Base-by-base conservation (phyloP, 2,329 filamentous ascomycete species). In the Microdochium trichocladiopsis region DNA sequence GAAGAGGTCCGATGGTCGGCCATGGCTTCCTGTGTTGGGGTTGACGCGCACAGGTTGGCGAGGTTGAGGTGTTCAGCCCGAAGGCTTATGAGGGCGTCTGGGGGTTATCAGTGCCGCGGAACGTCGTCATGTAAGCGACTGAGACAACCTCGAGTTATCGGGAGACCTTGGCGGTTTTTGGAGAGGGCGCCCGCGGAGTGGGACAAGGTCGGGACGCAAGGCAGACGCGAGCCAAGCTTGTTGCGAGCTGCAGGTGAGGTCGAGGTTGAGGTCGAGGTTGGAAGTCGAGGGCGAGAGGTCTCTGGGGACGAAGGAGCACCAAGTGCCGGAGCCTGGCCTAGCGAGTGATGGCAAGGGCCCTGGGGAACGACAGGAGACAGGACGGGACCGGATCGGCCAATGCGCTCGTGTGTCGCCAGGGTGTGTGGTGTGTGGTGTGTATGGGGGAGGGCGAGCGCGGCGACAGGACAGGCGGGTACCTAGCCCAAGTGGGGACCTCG, bases 11-110 rank as follows among this genome's bases (percentile, higher is more conserved):
- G 64, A 51, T 52, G 54, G 54, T 67, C 63, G 52, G 63, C 63
- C 65, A 67, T 67, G 59, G 53, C 63, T 62, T 56, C 64, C 64
- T 64, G 63, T 65, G 58, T 57, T 49, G 49, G 24, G 25, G 41
- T 66, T 65, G 64, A 50, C 61, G 58, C 52, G 58, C 63, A 62
- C 62, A 66, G 64, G 62, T 64, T 63, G 52, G 58, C 23, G 47
- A 60, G 51, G 53, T 52, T 54, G 60, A 61, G 18, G 16, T 21
- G 41, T 22, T 45, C 53, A 61, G 64, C 61, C 63, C 63, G 56
- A 48, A 56, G 61, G 63, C 63, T 63, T 66, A 65, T 62, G 62
- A 61, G 58, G 60, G 58, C 58, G 59, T 56, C 56, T 60, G 58
- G 56, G 56, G 57, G 54, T 51, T 55, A 50, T 55, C 54, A 56